phyloP scores from a whole-genome alignment of 2,329 filamentous ascomycete genomes.

The Diplocarpon mali region DNA sequence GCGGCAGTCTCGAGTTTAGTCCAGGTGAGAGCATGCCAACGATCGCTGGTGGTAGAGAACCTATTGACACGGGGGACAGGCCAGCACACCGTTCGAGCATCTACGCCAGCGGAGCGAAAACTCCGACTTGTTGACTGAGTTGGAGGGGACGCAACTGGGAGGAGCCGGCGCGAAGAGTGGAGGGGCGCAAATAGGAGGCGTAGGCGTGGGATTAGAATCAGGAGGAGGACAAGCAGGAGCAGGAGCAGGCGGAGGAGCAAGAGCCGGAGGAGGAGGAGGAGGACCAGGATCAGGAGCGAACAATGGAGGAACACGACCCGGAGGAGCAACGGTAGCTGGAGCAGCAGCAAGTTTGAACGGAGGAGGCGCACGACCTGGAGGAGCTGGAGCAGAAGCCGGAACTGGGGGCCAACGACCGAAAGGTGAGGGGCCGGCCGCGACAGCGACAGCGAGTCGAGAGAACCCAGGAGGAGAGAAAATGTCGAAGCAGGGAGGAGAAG shows the following conservation, averaged over 20 bases:
- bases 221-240: background rate
- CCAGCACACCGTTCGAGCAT: too few species aligned
- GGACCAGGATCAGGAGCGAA: too few species aligned
- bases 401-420: too few species aligned
- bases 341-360: too few species aligned
- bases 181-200: background rate
- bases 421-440: background rate
- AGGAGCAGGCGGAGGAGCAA: too few species aligned
- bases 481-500: background rate
- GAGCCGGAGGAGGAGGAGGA: too few species aligned
- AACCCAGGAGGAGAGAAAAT: constrained; percentile 16
- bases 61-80: too few species aligned
- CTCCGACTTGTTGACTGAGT: constrained; percentile 17
- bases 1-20: constrained; percentile 12
- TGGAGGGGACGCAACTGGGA: constrained; percentile 10
- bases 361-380: too few species aligned
- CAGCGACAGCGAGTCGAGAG: constrained; percentile 10
- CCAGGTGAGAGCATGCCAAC: constrained; percentile 13
- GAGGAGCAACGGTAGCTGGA: too few species aligned
- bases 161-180: constrained; percentile 3
- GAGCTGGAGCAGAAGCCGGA: too few species aligned
- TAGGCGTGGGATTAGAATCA: background rate
- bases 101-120: constrained; percentile 7
- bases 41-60: too few species aligned
- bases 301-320: too few species aligned